phyloP scores from a whole-genome alignment of 768 basidiomycete genomes.

The Lentinula detonsa region DNA sequence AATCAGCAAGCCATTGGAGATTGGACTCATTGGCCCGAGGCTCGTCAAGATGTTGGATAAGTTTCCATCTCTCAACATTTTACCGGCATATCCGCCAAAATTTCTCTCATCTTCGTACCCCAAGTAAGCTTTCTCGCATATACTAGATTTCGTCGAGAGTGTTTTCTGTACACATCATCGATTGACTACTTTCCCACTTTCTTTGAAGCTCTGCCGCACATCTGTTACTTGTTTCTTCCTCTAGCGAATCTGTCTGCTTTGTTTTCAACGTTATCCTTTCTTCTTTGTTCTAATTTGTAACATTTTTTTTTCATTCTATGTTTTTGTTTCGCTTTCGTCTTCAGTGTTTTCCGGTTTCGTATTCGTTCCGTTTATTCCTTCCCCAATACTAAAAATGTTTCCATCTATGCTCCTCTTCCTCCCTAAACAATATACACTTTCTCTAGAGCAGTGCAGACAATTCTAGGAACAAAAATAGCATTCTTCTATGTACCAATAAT shows the following conservation, averaged over 20 bases:
- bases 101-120: neutral
- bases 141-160: neutral
- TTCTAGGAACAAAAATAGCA: constrained; percentile 5
- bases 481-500: neutral
- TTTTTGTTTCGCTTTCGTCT: neutral
- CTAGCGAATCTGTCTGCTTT: neutral
- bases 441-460: constrained; percentile 1
- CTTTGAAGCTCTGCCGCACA: neutral
- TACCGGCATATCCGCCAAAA: neutral
- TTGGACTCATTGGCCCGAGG: neutral
- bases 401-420: neutral
- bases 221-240: neutral
- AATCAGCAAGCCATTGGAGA: neutral
- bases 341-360: neutral
- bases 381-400: neutral
- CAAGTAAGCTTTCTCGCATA: neutral
- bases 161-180: neutral
- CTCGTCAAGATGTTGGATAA: neutral
- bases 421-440: neutral
- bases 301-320: neutral
- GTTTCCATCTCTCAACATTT: neutral
- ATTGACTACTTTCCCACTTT: neutral
- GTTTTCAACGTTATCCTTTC: neutral
- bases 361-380: neutral
- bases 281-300: neutral